Base-by-base conservation (phyloP, 208 protist genomes). In the Trypanosoma caninum region DNA sequence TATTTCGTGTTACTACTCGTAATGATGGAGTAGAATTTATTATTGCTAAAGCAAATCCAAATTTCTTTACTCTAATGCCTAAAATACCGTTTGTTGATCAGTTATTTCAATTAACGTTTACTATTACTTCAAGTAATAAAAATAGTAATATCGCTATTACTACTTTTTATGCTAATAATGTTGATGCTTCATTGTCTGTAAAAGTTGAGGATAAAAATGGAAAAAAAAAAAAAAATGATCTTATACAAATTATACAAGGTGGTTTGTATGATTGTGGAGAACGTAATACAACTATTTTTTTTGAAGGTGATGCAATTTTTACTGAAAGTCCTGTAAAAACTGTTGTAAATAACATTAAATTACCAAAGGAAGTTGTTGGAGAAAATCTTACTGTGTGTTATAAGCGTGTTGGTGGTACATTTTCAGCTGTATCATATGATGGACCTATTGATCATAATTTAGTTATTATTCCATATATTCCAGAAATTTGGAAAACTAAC, bases 201-300 rank as follows among this genome's bases (percentile, higher is more conserved):
- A n/a, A n/a, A n/a, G n/a, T n/a, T n/a, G n/a, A n/a, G n/a, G n/a
- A n/a, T n/a, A n/a, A n/a, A n/a, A n/a, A n/a, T n/a, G n/a, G n/a
- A n/a, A n/a, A n/a, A n/a, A n/a, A n/a, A n/a, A 54, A 30, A 7
- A 64, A 60, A 7, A 74, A 76, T 6, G 84, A 91, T 56, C 30
- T 40, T 8, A 71, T 87, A 55, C 65, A 84, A 57, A 60, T 96
- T 50, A 89, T 96, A 53, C 61, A 82, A 41, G 89, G 82, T 38
- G 76, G 34, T 18, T 58, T 91, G 28, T 92, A 83, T 62, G 78
- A 87, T 30, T 96, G 89, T 37, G 89, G 89, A 10, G 88, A 82
- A 41, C 5, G 30, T 42, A 96, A 96, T 72, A 59, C 67, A 14
- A 93, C 82, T n/a, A 34, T 79, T 20, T 27, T 93, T n/a, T 77